Base-by-base conservation (phyloP, 2,329 filamentous ascomycete genomes). In the Trichophyton verrucosum region DNA sequence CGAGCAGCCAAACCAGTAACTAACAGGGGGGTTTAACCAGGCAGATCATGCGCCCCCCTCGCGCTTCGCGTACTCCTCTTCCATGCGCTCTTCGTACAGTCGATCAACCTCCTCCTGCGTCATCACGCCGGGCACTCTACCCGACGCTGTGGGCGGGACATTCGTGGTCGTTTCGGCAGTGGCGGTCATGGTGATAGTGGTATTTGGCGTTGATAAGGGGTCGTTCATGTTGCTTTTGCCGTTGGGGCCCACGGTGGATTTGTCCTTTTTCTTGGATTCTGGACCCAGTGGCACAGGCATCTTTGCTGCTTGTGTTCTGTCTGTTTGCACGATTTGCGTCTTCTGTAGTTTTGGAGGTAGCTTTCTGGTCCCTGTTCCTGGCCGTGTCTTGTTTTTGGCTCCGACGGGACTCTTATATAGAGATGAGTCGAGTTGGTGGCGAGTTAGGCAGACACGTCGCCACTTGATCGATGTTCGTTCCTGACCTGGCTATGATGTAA, bases 21-120 rank as follows among this genome's bases (percentile, higher is more conserved):
- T 36, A 36, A 4, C 33, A 9, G 11, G 11, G 7, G 33, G 11
- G 33, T 4, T 9, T 4, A 36, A 11, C 11, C 3, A 36, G 33
- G 33, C 17, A 17, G 49, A 51, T 55, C 22, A 55, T 11, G 77
- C 74, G 68, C 74, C 73, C 1, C 73, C 72, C 65, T 77, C 76
- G 57, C 75, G 66, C 72, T 76, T 75, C 61, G 74, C 73, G 67
- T 77, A 76, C 66, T 79, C 77, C 55, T 76, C 76, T 68, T 76
- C 76, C 67, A 78, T 78, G 13, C 74, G 71, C 66, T 78, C 75
- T 63, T 76, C 71, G 62, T 77, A 78, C 46, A 75, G 62, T 11
- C 71, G 69, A 62, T 77, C 75, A 1, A 73, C 75, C 61, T 77
- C 75, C 56, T 74, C 74, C 64, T 72, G 72, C 60, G 70, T 77